Conservation (phyloP, 2,329 filamentous ascomycete species). For the Neonectria neomacrospora region DNA sequence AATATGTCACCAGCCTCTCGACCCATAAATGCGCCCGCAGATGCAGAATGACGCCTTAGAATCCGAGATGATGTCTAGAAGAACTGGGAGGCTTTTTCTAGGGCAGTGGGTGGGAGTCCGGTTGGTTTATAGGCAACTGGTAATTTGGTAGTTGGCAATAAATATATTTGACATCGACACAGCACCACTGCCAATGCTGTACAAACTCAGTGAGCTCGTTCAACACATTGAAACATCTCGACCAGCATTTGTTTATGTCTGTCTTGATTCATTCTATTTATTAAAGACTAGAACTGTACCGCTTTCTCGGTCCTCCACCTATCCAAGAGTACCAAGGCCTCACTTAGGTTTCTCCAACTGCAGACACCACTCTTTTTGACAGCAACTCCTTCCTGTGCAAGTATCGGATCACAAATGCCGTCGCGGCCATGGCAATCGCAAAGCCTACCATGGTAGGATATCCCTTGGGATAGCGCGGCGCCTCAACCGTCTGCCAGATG, state of each 20-base stretch:
- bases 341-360: conserved; percentile 20
- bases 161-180: too few species aligned
- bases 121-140: too few species aligned
- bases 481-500: conserved; percentile 73
- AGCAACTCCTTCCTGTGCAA: conserved; percentile 57
- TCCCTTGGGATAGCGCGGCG: conserved; percentile 69
- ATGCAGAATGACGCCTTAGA: conserved; percentile 30
- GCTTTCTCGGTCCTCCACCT: too few species aligned
- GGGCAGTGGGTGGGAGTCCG: neutral
- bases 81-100: neutral
- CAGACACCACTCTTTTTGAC: conserved; percentile 17
- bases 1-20: conserved; percentile 36
- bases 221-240: too few species aligned
- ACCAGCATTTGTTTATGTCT: too few species aligned
- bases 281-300: neutral
- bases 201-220: too few species aligned
- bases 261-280: neutral
- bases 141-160: neutral
- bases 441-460: conserved; percentile 66
- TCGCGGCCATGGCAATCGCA: conserved; percentile 60
- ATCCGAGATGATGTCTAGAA: conserved; percentile 20
- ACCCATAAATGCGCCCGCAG: conserved; percentile 11
- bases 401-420: conserved; percentile 59
- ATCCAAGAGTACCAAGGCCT: neutral
- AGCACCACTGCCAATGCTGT: too few species aligned